Base-by-base conservation (phyloP, 1,284 basidiomycete genomes). In the Fomitiporia mediterranea region DNA sequence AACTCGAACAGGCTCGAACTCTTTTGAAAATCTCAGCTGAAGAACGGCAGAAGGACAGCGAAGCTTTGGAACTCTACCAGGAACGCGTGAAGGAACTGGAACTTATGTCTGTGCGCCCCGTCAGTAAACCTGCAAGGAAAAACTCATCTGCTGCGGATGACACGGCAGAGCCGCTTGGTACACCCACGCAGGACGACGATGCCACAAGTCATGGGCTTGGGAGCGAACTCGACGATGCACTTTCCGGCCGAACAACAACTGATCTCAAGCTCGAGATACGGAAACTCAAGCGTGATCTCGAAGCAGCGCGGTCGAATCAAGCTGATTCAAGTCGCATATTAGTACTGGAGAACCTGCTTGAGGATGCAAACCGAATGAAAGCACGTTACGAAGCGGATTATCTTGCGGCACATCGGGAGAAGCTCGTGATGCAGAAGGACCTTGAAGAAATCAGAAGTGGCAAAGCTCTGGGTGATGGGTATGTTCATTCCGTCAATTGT, bases 31-130 rank as follows among this genome's bases (percentile, higher is more conserved):
- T 88, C 19, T 74, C 82, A 1, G 74, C 78, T 17, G 83, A 84
- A 38, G 90, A 91, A 65, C 83, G 88, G 21, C 76, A 83, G 23
- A 84, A 84, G 59, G 91, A 94, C 64, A 83, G 84, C 0, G 94
- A 97, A 66, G 87, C 92, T 53, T 75, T 96, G 39, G 90, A 92
- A 62, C 71, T 94, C 4, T 94, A 93, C 65, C 92, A 96, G 68
- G 94, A 98, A 67, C 83, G 92, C n/a, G 82, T 96, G 38, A 81
- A 83, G 44, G 95, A 98, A 71, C 76, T 97, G 23, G 95, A 98
- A 69, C 72, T 92, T 37, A 72, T 69, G 15, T 81, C 84, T 21
- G 77, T 80, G 17, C 74, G 77, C 9, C 75, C 69, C 23, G 68
- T 63, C 34, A 66, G 59, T 49, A 53, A 63, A 56, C 52, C 54